A percentile compares a stretch with the other conserved stretches of the same genome.
These are phyloP conservation scores for Dimocarpus longan DNA, from an alignment of 345 rosid genomes.

Conservation along the genomic window DNA sequence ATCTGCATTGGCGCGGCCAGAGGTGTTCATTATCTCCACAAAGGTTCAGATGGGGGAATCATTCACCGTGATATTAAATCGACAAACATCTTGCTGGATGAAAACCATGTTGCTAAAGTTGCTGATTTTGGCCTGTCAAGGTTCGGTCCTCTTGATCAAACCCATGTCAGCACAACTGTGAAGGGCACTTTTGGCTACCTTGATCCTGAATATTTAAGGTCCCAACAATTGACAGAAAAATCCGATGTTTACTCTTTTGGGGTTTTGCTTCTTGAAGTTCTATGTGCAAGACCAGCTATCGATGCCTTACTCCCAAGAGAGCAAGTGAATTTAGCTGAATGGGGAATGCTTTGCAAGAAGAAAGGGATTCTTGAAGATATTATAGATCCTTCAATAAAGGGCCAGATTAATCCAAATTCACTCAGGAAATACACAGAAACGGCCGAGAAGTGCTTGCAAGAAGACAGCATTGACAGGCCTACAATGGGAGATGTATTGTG, in stretches of 20 bases:
- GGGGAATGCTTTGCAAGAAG: slow-evolving; percentile 36
- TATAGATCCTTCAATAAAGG: slow-evolving; percentile 40
- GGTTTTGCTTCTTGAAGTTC: slow-evolving; percentile 57
- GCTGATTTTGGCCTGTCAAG: slow-evolving; percentile 68
- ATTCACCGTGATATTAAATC: slow-evolving; percentile 67
- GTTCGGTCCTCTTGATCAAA: slow-evolving; percentile 31
- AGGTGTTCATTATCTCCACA: slow-evolving; percentile 58
- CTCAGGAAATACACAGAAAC: slow-evolving; percentile 49
- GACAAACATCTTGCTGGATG: slow-evolving; percentile 60
- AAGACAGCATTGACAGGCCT: slow-evolving; percentile 49
- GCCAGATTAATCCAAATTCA: slow-evolving; percentile 44
- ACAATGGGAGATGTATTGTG: slow-evolving; percentile 61
- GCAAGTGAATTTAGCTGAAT: slow-evolving; percentile 52
- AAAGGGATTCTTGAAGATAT: slow-evolving; percentile 45
- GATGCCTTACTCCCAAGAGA: slow-evolving; percentile 34
- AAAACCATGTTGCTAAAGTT: slow-evolving; percentile 49
- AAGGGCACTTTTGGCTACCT: slow-evolving; percentile 66
- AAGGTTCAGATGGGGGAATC: slow-evolving; percentile 41
- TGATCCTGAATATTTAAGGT: slow-evolving; percentile 54
- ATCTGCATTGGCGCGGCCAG: slow-evolving; percentile 63
- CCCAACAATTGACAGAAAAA: slow-evolving; percentile 54
- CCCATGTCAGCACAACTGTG: slow-evolving; percentile 44
- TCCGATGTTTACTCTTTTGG: slow-evolving; percentile 64
- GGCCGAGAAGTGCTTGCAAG: slow-evolving; percentile 62
- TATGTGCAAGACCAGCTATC: slow-evolving; percentile 57